Percentiles rank a stretch among this genome's conserved stretches.
phyloP scores from a whole-genome alignment of 2,329 filamentous ascomycete genomes.

The Colletotrichum endophyticum region DNA sequence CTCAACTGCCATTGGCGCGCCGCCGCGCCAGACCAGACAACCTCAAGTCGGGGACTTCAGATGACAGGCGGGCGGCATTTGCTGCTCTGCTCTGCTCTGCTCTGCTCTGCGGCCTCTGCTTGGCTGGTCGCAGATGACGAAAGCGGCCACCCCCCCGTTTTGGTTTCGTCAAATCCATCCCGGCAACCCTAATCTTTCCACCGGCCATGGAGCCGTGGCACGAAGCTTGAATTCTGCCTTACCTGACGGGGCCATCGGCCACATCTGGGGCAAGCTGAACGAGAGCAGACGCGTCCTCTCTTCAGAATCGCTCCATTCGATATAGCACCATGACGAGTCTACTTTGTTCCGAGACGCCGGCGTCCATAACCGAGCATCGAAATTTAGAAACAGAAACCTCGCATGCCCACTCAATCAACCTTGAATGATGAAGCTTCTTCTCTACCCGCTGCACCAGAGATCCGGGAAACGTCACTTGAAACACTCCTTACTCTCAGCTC shows the following conservation, averaged over 20 bases:
- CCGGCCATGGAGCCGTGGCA: not conserved
- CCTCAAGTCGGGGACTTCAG: not conserved
- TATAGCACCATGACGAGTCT: constrained; percentile 8
- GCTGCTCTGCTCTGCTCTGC: not conserved
- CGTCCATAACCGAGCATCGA: not conserved
- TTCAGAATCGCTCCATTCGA: not conserved
- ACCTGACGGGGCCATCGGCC: constrained; percentile 6
- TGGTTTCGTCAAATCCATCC: not conserved
- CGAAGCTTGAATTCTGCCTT: constrained; percentile 18
- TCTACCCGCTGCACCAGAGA: not conserved
- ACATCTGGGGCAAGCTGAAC: constrained; percentile 12
- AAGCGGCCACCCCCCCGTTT: not conserved
- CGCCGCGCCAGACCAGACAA: not conserved
- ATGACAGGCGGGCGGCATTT: constrained; percentile 4
- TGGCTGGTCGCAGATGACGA: constrained; percentile 1
- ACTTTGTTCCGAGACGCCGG: constrained; percentile 4
- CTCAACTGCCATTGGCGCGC: not conserved
- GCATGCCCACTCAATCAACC: not conserved
- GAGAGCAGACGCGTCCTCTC: constrained; percentile 5
- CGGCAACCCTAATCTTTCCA: constrained; percentile 11
- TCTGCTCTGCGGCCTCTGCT: not conserved
- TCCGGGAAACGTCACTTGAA: constrained; percentile 3
- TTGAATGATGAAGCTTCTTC: not conserved
- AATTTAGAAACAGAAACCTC: not conserved
- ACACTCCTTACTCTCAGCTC: not conserved